A percentile compares a stretch with the other conserved stretches of the same genome.
phyloP scores from a whole-genome alignment of 73 alveolate genomes.

The Paraurostyla sp. region DNA sequence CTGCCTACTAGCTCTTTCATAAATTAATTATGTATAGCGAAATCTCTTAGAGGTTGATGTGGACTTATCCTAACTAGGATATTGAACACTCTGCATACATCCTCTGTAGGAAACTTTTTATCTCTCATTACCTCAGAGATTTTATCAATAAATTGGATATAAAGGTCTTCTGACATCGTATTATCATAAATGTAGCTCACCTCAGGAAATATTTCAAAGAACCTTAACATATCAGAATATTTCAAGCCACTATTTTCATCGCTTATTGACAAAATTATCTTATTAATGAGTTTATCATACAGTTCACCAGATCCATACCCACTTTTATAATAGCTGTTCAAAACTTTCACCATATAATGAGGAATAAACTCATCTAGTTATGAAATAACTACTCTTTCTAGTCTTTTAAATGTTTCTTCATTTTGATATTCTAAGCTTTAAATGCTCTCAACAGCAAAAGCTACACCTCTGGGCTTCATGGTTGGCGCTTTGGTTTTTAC shows the following conservation, averaged over 20 bases:
- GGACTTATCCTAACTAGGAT: slow-evolving; percentile 30
- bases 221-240: slow-evolving; percentile 60
- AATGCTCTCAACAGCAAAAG: slow-evolving; percentile 59
- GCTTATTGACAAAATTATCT: background rate
- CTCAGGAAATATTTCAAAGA: slow-evolving; percentile 61
- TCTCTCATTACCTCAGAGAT: slow-evolving; percentile 33
- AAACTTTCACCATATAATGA: slow-evolving; percentile 51
- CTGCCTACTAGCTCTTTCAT: slow-evolving; percentile 43
- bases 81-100: slow-evolving; percentile 49
- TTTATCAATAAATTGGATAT: slow-evolving; percentile 18
- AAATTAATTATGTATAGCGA: background rate
- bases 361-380: slow-evolving; percentile 60
- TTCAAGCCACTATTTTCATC: slow-evolving; percentile 5
- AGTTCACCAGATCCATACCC: slow-evolving; percentile 59
- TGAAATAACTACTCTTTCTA: slow-evolving; percentile 50
- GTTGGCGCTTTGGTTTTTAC: slow-evolving; percentile 44
- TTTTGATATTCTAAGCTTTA: slow-evolving; percentile 7
- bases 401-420: background rate
- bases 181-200: slow-evolving; percentile 51
- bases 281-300: slow-evolving; percentile 44
- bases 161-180: slow-evolving; percentile 45
- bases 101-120: slow-evolving; percentile 61
- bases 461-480: slow-evolving; percentile 71
- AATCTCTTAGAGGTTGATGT: background rate
- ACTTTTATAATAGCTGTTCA: background rate